Evolutionary conservation across 2,329 filamentous ascomycete genomes (phyloP), one percentile per base, ranked within the genome.

Genomic region (Fusarium hainanense): DNA sequence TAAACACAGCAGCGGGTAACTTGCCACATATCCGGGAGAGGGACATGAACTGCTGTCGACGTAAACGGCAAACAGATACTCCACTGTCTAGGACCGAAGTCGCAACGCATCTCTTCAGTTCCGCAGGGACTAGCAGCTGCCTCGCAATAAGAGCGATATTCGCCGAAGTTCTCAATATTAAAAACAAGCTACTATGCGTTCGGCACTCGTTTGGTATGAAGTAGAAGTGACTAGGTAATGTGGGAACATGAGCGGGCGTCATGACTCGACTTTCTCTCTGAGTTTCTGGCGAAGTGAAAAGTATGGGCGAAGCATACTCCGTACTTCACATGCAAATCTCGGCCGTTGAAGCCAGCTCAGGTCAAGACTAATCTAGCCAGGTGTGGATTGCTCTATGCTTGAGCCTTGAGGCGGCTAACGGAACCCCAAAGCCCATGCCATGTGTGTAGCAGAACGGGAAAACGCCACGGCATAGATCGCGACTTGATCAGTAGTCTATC

Each of bases 331-430:
- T 51, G 49, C 23, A 51, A 51, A 51, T 42, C 23, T 34, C 49
- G 28, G 42, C 62, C 46, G 52, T 70, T 70, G 50, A 51, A 32
- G 56, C 42, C 30, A 32, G 54, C 20, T n/a, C 41, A 37, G 23
- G 44, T 23, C 50, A 54, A 27, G 25, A 44, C 41, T 20, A 51
- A 50, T 50, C 28, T 40, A 60, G 58, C 34, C 37, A 64, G 62
- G 40, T 43, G 46, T 40, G 49, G 49, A 46, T 27, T 65, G 41
- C 37, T 58, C 21, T 49, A 56, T 70, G 63, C 59, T 69, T 66
- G 60, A 62, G 55, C 58, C 59, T 69, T 66, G 60, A 62, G 55
- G 68, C 59, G 63, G 63, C 52, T 68, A 68, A 70, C 40, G 49
- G 52, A 55, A 52, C 61, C 55, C 42, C 34, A 30, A 67, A 43